phyloP scores from a whole-genome alignment of 2,329 filamentous ascomycete genomes.

The Pestalotiopsis sp. region DNA sequence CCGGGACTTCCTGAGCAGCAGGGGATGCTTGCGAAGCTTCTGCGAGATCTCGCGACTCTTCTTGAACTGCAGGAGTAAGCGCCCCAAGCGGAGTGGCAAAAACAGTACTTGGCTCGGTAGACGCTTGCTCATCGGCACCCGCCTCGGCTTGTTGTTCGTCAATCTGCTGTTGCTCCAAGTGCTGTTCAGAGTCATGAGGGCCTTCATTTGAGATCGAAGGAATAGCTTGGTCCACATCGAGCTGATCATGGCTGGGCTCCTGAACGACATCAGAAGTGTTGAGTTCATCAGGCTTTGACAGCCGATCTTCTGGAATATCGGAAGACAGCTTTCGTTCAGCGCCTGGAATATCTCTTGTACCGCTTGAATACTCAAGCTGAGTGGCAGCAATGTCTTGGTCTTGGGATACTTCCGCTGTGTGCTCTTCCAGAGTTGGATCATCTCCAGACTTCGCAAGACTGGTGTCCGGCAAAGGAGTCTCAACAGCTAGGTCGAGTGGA shows the following conservation, averaged over 20 bases:
- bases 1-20: constrained; percentile 4
- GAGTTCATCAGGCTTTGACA: background rate
- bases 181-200: background rate
- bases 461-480: background rate
- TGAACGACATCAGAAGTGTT: background rate
- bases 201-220: background rate
- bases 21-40: background rate
- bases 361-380: background rate
- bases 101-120: background rate
- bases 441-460: background rate
- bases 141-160: background rate
- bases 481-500: background rate
- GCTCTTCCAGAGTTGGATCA: background rate
- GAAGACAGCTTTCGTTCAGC: no score
- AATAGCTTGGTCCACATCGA: background rate
- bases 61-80: background rate
- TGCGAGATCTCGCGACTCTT: background rate
- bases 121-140: background rate
- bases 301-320: background rate
- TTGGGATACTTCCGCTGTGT: background rate
- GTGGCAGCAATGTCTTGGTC: background rate
- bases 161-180: background rate
- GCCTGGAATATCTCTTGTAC: background rate
- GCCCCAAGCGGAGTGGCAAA: background rate
- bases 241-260: background rate